Base-by-base conservation (phyloP, 2,329 filamentous ascomycete species). In the Fusarium abutilonis region DNA sequence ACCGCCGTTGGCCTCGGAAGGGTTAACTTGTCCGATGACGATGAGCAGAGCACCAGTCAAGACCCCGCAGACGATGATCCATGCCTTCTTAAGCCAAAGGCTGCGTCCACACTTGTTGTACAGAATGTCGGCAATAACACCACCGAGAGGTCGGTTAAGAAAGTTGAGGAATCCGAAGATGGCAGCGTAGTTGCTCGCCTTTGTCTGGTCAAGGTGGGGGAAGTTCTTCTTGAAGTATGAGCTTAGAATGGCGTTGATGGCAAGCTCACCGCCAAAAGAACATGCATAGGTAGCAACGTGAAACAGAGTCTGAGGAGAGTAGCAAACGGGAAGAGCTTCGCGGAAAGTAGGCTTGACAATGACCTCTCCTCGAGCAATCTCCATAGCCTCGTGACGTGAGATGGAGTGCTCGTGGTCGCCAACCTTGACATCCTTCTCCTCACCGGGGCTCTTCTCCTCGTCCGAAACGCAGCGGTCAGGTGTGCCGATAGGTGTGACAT, bases 91-190 rank as follows among this genome's bases (percentile, higher is more conserved):
- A 29, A 71, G 63, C 72, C 74, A 76, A 4, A 77, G 72, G 38
- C 63, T 74, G n/a, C 67, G 69, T 44, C 75, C 64, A 58, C 69
- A 72, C 29, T 57, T 53, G 57, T 73, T 76, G 74, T 84, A 85
- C 6, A 85, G 71, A 2, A 79, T 29, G 67, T 87, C 86, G 9
- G 81, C 76, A 19, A 84, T 63, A 17, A 82, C 77, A 45, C 90
- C 89, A 43, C 89, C 89, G 0, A 88, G 74, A 0, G 90, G 89
- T 2, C 90, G 82, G 35, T 85, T 88, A 50, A 87, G 73, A 49
- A 91, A 76, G 78, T 92, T 92, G 65, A 92, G 82, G 51, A 92
- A 87, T 23, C 89, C 90, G 73, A 91, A 92, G 80, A 91, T 90
- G 64, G 89, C 74, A 13, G 89, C 89, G 82, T 88, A 86, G 73